Evolutionary conservation across 2,329 filamentous ascomycete genomes (phyloP).

Genomic region (Bimuria novae-zelandiae): DNA sequence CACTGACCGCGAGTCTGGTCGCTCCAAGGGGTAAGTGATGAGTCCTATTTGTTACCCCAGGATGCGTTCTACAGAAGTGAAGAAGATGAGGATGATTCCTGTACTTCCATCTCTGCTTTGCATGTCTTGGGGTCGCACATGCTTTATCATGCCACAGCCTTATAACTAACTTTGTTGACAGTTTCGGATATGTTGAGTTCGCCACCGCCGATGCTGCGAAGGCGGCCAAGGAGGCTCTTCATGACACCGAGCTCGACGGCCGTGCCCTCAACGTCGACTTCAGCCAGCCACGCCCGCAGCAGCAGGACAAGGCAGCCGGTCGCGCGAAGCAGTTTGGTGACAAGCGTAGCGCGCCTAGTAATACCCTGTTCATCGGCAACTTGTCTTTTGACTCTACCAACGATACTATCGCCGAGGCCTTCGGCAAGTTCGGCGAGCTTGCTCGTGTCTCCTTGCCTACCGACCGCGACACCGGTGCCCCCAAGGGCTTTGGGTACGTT

Average conservation of each 20-base stretch:
- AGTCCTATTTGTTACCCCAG: too few relatives aligned
- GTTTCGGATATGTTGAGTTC: slow-evolving; percentile 93
- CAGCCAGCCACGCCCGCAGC: slow-evolving; percentile 64
- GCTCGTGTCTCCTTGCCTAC: slow-evolving; percentile 86
- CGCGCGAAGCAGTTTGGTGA: slow-evolving; percentile 77
- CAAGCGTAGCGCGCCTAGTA: slow-evolving; percentile 74
- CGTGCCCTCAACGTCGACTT: slow-evolving; percentile 80
- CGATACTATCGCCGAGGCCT: slow-evolving; percentile 74
- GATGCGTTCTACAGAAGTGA: too few relatives aligned
- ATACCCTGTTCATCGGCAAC: slow-evolving; percentile 92
- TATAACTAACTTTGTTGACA: slow-evolving; percentile 41
- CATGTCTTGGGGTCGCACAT: too few relatives aligned
- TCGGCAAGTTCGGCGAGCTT: slow-evolving; percentile 71
- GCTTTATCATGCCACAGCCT: too few relatives aligned
- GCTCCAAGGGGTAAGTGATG: slow-evolving; percentile 74
- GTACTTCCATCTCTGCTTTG: too few relatives aligned
- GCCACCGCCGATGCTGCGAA: slow-evolving; percentile 67
- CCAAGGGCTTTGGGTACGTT: slow-evolving; percentile 93
- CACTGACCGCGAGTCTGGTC: slow-evolving; percentile 77
- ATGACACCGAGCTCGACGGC: slow-evolving; percentile 73
- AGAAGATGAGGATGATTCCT: too few relatives aligned
- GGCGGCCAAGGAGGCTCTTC: slow-evolving; percentile 75
- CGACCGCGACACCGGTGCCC: slow-evolving; percentile 79
- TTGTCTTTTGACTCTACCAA: slow-evolving; percentile 82
- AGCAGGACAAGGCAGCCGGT: slow-evolving; percentile 52